Percentiles rank a stretch among this genome's conserved stretches.
Conservation (phyloP, 2,329 filamentous ascomycete genomes). For the Diplodia sapinea region DNA sequence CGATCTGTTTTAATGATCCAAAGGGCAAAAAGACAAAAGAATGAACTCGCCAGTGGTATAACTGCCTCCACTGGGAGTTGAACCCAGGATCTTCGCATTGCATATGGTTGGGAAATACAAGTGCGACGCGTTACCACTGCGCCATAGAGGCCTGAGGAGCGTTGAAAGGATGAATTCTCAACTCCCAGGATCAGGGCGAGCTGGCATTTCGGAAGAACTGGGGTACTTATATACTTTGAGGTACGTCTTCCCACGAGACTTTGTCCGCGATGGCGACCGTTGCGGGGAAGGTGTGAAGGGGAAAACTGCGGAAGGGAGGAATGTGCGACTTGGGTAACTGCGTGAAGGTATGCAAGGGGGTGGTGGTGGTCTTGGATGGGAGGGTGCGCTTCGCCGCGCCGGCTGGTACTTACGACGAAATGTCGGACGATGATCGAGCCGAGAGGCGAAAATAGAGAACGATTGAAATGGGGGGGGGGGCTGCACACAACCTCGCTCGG, state of each 20-base stretch:
- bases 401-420: no score
- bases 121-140: slow-evolving; percentile 32
- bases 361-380: not conserved
- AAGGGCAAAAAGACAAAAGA: slow-evolving; percentile 10
- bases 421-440: not conserved
- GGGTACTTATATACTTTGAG: not conserved
- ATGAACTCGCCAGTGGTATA: slow-evolving; percentile 17
- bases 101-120: slow-evolving; percentile 24
- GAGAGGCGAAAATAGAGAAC: not conserved
- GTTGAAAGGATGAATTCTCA: not conserved
- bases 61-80: slow-evolving; percentile 29
- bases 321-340: not conserved
- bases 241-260: not conserved
- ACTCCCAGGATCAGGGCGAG: slow-evolving; percentile 25
- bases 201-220: not conserved
- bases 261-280: no score
- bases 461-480: not conserved
- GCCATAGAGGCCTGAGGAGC: slow-evolving; percentile 26
- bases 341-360: not conserved
- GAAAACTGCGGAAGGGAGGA: not conserved
- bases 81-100: slow-evolving; percentile 32
- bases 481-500: not conserved
- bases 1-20: no score
- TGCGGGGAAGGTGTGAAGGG: no score
- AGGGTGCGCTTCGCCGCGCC: not conserved